A percentile compares a stretch with the other conserved stretches of the same genome.
Evolutionary conservation across 352 stramenopile species (phyloP).

Genomic region (Globisporangium paroecandrum): DNA sequence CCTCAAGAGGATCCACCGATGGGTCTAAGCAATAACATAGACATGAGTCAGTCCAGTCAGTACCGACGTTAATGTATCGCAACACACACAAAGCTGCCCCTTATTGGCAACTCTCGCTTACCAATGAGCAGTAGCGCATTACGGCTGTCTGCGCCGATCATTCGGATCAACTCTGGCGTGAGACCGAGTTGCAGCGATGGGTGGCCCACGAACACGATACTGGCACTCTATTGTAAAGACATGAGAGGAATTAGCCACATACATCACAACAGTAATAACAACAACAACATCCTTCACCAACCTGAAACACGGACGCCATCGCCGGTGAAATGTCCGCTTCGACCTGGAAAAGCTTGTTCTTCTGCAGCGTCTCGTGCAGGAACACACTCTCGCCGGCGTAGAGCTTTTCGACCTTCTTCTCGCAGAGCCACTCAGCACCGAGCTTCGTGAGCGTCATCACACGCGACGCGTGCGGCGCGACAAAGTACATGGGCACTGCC

Average conservation of each 20-base stretch:
- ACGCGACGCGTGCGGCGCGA: constrained; percentile 48
- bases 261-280: neutral
- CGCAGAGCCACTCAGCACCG: constrained; percentile 76
- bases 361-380: constrained; percentile 47
- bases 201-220: constrained; percentile 75
- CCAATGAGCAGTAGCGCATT: constrained; percentile 74
- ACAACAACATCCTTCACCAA: constrained; percentile 15
- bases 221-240: constrained; percentile 38
- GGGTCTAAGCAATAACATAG: constrained; percentile 35
- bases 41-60: neutral
- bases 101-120: constrained; percentile 4
- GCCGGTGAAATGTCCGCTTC: constrained; percentile 38
- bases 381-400: constrained; percentile 74
- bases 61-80: neutral
- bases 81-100: neutral
- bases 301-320: constrained; percentile 54
- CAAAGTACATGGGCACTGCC: constrained; percentile 58
- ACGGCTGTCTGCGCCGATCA: constrained; percentile 53
- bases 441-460: constrained; percentile 51
- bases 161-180: constrained; percentile 46
- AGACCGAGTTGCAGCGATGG: constrained; percentile 61
- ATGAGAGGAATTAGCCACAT: neutral
- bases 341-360: constrained; percentile 50
- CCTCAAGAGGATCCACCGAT: constrained; percentile 41
- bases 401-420: constrained; percentile 81